A percentile compares a stretch with the other conserved stretches of the same genome.
These are phyloP conservation scores for Blastobotrys attinorum DNA, from an alignment of 805 yeast species.

Conservation along the genomic window DNA sequence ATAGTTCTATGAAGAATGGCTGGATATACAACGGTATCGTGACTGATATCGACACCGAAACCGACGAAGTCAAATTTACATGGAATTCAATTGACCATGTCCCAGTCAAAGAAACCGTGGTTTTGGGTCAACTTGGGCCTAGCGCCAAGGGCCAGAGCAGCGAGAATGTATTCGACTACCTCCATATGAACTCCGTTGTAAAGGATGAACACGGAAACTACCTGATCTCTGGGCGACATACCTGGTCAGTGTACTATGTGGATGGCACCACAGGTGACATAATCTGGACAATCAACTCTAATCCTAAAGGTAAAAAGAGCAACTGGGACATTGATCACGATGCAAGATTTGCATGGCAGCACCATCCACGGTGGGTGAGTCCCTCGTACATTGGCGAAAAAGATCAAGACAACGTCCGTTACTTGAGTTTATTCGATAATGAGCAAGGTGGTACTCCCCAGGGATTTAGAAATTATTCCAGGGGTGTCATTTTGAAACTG, in stretches of 20 bases:
- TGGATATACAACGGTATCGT: conserved; percentile 5
- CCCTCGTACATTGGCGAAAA: conserved; percentile 1
- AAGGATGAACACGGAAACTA: conserved; percentile 6
- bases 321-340: conserved; percentile 1
- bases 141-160: too few species aligned
- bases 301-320: neutral
- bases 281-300: conserved; percentile 4
- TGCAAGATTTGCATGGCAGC: conserved; percentile 7
- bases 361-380: conserved; percentile 5
- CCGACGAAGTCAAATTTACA: conserved; percentile 7
- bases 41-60: conserved; percentile 5
- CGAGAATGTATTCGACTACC: too few species aligned
- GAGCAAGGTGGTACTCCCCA: neutral
- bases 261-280: conserved; percentile 6
- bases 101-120: conserved; percentile 1
- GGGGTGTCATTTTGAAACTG: conserved; percentile 1
- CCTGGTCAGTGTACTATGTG: conserved; percentile 2
- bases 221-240: conserved; percentile 4
- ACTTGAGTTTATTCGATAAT: conserved; percentile 2
- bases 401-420: conserved; percentile 1
- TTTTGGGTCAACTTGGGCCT: neutral
- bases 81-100: conserved; percentile 7
- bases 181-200: conserved; percentile 5
- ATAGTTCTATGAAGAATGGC: conserved; percentile 2
- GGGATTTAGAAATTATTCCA: neutral